Base-by-base conservation (phyloP, 1,284 basidiomycete species). In the Phellinidium pouzarii region DNA sequence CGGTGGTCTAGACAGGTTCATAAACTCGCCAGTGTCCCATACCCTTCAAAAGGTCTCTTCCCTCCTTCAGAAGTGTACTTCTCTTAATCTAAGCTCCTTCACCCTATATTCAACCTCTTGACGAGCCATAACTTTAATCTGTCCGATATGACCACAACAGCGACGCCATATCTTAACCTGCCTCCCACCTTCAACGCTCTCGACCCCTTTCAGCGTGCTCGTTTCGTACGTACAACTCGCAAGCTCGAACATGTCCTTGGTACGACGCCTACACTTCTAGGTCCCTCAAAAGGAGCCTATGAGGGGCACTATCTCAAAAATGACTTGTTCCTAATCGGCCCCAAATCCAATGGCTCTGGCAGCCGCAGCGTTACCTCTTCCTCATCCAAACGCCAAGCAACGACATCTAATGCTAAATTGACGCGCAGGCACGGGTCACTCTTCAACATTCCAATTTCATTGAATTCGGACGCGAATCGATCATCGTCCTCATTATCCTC, bases 181-280 rank as follows among this genome's bases (percentile, higher is more conserved):
- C 68, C 75, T 4, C 62, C 76, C 0, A 80, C 79, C 5, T 64
- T 67, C 50, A 80, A 82, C 62, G 65, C 59, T 17, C 75, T 83
- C 34, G 68, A 73, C 47, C 62, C 68, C 0, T 65, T 68, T 41
- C 72, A 82, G 55, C 78, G 79, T 12, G 60, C 69, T 4, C 77
- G 78, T 48, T 73, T 82, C 22, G 68, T 83, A 40, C 75, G 77
- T 44, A 79, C 81, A 0, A 75, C 80, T 1, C 71, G 78, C 57
- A 84, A 84, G 60, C 71, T 83, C 37, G 77, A 72, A 17, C 70
- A 71, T 0, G 67, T 84, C 26, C 71, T 83, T 26, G 81, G 82
- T 19, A 68, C 75, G 2, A 78, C 77, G 0, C 79, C 82, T 0
- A 69, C 69, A 53, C 64, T 80, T 43, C 50, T 78, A 38, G 81